Evolutionary conservation across 2,329 filamentous ascomycete genomes (phyloP).

Genomic region (Microcyclospora pomicola): DNA sequence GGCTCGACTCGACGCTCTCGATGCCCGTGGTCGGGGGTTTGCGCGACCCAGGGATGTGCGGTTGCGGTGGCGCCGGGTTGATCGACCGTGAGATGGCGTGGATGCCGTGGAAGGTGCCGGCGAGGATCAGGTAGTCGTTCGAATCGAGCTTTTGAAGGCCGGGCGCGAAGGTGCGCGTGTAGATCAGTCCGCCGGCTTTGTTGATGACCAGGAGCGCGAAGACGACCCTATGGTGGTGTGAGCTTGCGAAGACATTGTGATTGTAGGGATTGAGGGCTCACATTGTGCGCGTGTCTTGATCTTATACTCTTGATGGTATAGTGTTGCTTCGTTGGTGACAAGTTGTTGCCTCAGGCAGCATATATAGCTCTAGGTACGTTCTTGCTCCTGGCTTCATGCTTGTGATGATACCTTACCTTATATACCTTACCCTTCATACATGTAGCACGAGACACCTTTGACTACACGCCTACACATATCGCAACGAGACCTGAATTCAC

Average conservation of each 20-base stretch:
- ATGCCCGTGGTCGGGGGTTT: conserved; percentile 53
- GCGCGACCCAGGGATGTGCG: conserved; percentile 28
- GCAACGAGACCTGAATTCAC: no score
- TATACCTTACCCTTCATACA: no score
- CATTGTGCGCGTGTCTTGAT: no score
- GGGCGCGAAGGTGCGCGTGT: conserved; percentile 85
- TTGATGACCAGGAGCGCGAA: conserved; percentile 96
- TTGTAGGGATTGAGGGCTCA: no score
- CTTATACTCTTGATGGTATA: no score
- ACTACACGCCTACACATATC: no score
- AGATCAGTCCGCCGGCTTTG: conserved; percentile 88
- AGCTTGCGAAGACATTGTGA: background rate
- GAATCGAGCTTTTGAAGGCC: conserved; percentile 77
- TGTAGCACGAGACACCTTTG: no score
- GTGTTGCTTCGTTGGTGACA: no score
- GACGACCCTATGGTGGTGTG: conserved; percentile 54
- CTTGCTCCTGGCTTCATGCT: no score
- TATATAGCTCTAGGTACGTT: no score
- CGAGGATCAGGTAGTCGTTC: conserved; percentile 93
- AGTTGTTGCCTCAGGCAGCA: no score
- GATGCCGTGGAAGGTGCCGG: conserved; percentile 86
- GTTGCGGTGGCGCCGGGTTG: conserved; percentile 24
- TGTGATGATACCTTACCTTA: no score
- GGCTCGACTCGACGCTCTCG: conserved; percentile 84
- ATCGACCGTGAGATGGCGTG: conserved; percentile 50